Percentiles rank a stretch among this genome's conserved stretches.
Evolutionary conservation across 352 stramenopile species (phyloP).

Genomic region (Phytophthora meadii): DNA sequence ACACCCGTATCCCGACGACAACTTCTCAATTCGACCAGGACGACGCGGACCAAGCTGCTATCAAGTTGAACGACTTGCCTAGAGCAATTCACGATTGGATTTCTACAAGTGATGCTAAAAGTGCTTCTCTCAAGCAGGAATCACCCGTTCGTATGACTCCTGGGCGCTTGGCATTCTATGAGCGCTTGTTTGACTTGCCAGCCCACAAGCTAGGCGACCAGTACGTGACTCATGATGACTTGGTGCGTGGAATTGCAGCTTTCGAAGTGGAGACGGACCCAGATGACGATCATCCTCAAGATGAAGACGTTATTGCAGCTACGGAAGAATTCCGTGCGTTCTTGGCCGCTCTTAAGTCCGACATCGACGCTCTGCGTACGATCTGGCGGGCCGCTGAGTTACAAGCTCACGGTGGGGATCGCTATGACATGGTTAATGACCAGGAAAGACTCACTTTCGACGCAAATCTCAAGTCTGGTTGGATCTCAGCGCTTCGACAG

Average conservation of each 20-base stretch:
- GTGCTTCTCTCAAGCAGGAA: slow-evolving; percentile 11
- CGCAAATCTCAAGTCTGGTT: slow-evolving; percentile 72
- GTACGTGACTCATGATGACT: slow-evolving; percentile 73
- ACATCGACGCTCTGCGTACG: slow-evolving; percentile 61
- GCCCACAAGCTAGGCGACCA: slow-evolving; percentile 42
- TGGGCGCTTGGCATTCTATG: slow-evolving; percentile 42
- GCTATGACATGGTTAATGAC: slow-evolving; percentile 28
- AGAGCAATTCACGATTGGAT: slow-evolving; percentile 54
- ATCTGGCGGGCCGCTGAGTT: slow-evolving; percentile 80
- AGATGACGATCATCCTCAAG: slow-evolving; percentile 27
- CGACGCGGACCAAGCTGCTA: slow-evolving; percentile 40
- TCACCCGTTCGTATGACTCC: slow-evolving; percentile 17
- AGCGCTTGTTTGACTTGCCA: slow-evolving; percentile 61
- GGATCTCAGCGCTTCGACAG: slow-evolving; percentile 77
- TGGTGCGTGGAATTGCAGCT: slow-evolving; percentile 62
- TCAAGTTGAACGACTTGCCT: slow-evolving; percentile 61
- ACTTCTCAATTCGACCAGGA: slow-evolving; percentile 17
- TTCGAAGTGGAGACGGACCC: slow-evolving; percentile 35
- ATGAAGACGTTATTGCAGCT: slow-evolving; percentile 20
- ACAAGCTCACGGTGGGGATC: slow-evolving; percentile 47
- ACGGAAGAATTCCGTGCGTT: slow-evolving; percentile 59
- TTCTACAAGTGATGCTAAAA: slow-evolving; percentile 20
- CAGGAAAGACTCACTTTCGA: slow-evolving; percentile 71
- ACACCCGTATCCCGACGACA: slow-evolving; percentile 5
- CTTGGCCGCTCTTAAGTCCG: slow-evolving; percentile 46